These are phyloP conservation scores for Hibiscus tridactylites DNA, from an alignment of 345 rosid species.

Conservation along the genomic window DNA sequence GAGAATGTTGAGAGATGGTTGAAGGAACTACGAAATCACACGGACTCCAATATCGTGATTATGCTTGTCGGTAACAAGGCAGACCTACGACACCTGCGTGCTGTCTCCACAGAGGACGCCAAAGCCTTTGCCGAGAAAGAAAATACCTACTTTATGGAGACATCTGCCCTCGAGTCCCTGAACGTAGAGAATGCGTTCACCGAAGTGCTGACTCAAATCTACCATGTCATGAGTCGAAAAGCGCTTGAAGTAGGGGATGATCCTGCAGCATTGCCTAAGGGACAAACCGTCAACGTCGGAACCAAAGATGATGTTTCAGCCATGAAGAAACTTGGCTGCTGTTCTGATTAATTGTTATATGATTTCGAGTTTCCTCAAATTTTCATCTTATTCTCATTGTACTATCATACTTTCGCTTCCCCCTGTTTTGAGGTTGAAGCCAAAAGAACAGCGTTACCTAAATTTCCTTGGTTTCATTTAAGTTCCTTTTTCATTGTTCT, in stretches of 20 bases:
- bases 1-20: constrained; percentile 89
- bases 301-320: constrained; percentile 67
- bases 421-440: background rate
- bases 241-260: constrained; percentile 58
- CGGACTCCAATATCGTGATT: constrained; percentile 68
- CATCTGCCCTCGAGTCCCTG: constrained; percentile 76
- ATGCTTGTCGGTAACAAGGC: constrained; percentile 94
- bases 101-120: constrained; percentile 67
- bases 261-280: constrained; percentile 58
- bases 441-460: no score
- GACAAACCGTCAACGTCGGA: constrained; percentile 59
- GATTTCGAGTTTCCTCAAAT: background rate
- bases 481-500: background rate
- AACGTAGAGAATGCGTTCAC: constrained; percentile 80
- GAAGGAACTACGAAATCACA: constrained; percentile 81
- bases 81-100: constrained; percentile 69
- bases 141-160: constrained; percentile 76
- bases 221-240: constrained; percentile 61
- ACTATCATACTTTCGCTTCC: background rate
- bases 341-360: constrained; percentile 27
- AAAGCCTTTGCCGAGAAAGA: constrained; percentile 65
- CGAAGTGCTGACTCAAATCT: constrained; percentile 65
- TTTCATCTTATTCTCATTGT: background rate
- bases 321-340: constrained; percentile 64
- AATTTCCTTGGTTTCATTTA: background rate